These are phyloP conservation scores for Apiotrichum sp. DNA, from an alignment of 1,284 basidiomycete genomes.

Conservation along the genomic window DNA sequence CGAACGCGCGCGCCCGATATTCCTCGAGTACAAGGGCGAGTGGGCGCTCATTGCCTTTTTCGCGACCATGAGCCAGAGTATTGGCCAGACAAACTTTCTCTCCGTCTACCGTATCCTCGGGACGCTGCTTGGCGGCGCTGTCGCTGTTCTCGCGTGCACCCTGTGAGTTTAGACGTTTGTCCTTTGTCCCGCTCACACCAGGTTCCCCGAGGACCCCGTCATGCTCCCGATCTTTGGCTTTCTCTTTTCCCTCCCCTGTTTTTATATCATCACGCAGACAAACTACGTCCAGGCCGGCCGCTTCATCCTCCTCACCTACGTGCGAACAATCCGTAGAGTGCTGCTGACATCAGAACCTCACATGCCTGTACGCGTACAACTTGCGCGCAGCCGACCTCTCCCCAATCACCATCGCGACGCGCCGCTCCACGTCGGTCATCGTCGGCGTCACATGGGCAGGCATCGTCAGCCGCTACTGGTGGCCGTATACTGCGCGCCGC, in stretches of 20 bases:
- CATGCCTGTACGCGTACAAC: constrained; percentile 87
- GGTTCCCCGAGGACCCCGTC: constrained; percentile 68
- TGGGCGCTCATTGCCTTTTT: constrained; percentile 94
- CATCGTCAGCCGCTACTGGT: constrained; percentile 81
- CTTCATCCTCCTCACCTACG: constrained; percentile 69
- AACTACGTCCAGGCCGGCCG: constrained; percentile 71
- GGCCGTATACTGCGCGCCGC: constrained; percentile 86
- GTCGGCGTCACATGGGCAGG: constrained; percentile 84
- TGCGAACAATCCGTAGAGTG: constrained; percentile 13
- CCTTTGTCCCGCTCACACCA: constrained; percentile 10
- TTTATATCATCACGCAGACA: constrained; percentile 72
- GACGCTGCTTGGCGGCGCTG: constrained; percentile 68
- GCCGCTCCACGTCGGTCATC: constrained; percentile 74
- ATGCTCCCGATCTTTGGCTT: constrained; percentile 77
- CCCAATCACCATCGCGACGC: constrained; percentile 65
- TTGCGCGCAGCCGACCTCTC: constrained; percentile 63
- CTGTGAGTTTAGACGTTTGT: constrained; percentile 31
- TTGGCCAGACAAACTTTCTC: constrained; percentile 72
- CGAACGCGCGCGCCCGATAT: constrained; percentile 66
- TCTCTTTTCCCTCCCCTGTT: constrained; percentile 87
- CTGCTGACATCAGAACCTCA: constrained; percentile 64
- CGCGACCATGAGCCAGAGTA: constrained; percentile 79
- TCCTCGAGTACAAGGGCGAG: constrained; percentile 75
- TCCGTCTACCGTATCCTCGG: constrained; percentile 64
- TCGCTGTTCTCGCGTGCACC: constrained; percentile 65